phyloP scores from a whole-genome alignment of 2,329 filamentous ascomycete species.

The Monosporascus ibericus region DNA sequence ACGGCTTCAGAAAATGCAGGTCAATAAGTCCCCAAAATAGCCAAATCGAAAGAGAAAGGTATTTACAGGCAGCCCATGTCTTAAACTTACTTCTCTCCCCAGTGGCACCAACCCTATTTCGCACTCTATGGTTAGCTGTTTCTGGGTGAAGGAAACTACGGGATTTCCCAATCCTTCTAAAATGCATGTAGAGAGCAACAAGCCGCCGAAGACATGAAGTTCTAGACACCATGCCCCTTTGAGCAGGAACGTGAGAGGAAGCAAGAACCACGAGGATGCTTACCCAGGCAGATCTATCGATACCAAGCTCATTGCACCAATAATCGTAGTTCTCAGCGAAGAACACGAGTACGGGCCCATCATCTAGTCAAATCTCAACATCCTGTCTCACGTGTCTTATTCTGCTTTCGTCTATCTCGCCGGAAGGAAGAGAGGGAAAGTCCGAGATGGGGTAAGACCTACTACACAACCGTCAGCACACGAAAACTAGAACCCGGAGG shows the following conservation, averaged over 20 bases:
- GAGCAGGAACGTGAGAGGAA: too few species aligned
- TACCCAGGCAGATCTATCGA: constrained; percentile 10
- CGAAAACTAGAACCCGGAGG: not conserved
- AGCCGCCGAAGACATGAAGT: too few species aligned
- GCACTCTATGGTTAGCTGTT: too few species aligned
- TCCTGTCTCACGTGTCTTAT: not conserved
- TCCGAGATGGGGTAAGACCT: not conserved
- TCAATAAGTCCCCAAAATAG: too few species aligned
- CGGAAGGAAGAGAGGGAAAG: not conserved
- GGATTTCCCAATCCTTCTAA: too few species aligned
- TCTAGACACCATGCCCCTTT: too few species aligned
- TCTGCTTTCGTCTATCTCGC: not conserved
- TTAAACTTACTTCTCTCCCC: constrained; percentile 14
- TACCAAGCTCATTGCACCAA: constrained; percentile 15
- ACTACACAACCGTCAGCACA: not conserved
- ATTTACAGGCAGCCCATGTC: too few species aligned
- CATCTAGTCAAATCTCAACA: constrained; percentile 6
- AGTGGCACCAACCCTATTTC: constrained; percentile 15
- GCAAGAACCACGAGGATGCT: too few species aligned
- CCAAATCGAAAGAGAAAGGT: too few species aligned
- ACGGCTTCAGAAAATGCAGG: not conserved
- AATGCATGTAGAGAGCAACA: too few species aligned
- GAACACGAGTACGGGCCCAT: constrained; percentile 17
- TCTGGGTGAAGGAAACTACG: too few species aligned
- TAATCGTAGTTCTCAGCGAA: constrained; percentile 21